Conservation (phyloP, 2,329 filamentous ascomycete species). For the Hirsutella thompsonii region DNA sequence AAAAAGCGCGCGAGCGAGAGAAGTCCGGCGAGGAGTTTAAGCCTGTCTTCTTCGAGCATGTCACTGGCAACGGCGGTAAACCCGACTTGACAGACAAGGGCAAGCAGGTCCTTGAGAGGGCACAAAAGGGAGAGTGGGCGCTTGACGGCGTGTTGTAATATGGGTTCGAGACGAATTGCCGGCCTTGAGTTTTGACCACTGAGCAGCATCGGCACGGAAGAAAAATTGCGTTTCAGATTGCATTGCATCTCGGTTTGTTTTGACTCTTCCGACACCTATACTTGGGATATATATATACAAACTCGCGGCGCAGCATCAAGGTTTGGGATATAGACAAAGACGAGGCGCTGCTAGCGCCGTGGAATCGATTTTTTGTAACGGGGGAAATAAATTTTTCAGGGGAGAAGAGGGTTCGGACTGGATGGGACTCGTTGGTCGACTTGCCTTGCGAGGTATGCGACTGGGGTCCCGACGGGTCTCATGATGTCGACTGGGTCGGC, state of each 20-base stretch:
- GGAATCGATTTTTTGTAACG: background rate
- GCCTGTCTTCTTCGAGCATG: conserved; percentile 74
- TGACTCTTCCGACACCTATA: background rate
- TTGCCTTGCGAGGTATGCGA: too few relatives aligned
- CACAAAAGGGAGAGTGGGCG: conserved; percentile 40
- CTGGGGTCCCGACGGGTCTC: too few relatives aligned
- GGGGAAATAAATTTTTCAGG: too few relatives aligned
- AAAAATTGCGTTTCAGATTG: too few relatives aligned
- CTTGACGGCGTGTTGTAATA: conserved; percentile 28
- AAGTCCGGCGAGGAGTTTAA: conserved; percentile 57
- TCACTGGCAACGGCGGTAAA: conserved; percentile 39
- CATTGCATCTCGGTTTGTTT: too few relatives aligned
- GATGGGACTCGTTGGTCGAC: too few relatives aligned
- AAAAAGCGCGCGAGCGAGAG: conserved; percentile 72
- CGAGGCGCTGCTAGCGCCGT: background rate
- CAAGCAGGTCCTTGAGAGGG: conserved; percentile 33
- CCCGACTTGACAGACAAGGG: conserved; percentile 43
- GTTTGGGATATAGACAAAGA: conserved; percentile 1
- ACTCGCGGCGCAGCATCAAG: background rate
- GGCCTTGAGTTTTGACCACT: background rate
- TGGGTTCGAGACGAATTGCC: background rate
- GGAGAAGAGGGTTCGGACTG: too few relatives aligned
- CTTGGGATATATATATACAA: background rate
- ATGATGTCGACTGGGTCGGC: too few relatives aligned
- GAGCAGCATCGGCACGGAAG: too few relatives aligned